Evolutionary conservation across 345 rosid genomes (phyloP).

Genomic region (Cardamine occulta): DNA sequence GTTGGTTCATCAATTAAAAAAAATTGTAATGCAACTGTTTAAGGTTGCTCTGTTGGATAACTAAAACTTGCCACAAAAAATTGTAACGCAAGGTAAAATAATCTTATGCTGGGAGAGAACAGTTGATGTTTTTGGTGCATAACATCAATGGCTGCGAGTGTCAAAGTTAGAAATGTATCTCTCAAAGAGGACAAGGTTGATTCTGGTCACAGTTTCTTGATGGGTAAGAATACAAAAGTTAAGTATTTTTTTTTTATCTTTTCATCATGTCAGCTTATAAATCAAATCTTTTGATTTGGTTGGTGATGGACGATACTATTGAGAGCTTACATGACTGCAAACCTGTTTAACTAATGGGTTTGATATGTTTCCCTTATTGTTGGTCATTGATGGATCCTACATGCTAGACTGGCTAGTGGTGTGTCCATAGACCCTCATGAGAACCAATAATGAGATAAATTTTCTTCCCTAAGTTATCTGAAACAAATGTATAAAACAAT

Average conservation of each 20-base stretch:
- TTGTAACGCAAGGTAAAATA: background rate
- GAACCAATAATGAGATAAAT: background rate
- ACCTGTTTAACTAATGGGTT: background rate
- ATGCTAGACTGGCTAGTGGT: no score
- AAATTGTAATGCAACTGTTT: background rate
- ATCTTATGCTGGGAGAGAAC: background rate
- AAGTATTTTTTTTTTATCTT: no score
- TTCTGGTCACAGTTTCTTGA: no score
- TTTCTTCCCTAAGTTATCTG: no score
- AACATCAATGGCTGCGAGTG: background rate
- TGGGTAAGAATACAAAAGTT: no score
- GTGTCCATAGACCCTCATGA: background rate
- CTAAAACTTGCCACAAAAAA: background rate
- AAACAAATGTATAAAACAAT: no score
- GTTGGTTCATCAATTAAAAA: background rate
- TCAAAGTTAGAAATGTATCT: no score
- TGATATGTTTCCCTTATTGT: background rate
- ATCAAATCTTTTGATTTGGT: no score
- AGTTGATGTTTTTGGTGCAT: background rate
- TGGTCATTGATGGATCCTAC: background rate
- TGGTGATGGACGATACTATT: no score
- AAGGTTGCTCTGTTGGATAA: conserved; percentile 5
- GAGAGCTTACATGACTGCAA: background rate
- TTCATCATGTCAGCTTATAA: no score
- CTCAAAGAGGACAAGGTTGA: no score